Conservation (phyloP, 106 monocot genomes). For the Dactylorhiza incarnata region DNA sequence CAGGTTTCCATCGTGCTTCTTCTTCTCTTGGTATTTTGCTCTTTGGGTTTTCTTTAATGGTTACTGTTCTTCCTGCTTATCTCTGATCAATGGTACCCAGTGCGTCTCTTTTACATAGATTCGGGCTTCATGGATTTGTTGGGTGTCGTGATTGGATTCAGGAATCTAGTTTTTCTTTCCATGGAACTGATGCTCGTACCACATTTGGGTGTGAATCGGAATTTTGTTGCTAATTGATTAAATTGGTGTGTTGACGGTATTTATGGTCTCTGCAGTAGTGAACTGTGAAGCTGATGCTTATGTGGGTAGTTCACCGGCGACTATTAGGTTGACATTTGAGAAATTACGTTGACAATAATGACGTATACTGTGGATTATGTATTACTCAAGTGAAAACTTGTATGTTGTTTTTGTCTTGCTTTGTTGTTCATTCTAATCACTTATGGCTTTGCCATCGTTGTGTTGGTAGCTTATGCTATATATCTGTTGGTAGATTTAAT, state of each 20-base stretch:
- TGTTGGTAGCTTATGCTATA: slow-evolving; percentile 4
- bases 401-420: background rate
- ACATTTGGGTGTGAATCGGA: slow-evolving; percentile 6
- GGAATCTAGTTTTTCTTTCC: background rate
- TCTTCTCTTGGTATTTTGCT: background rate
- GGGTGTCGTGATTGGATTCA: background rate
- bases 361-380: background rate
- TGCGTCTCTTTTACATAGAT: background rate
- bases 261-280: background rate
- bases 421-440: background rate
- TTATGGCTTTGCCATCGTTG: background rate
- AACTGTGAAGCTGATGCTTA: background rate
- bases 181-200: background rate
- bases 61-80: slow-evolving; percentile 1
- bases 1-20: slow-evolving; percentile 2
- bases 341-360: background rate
- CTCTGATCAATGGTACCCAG: slow-evolving; percentile 5
- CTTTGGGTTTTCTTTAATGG: slow-evolving; percentile 6
- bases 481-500: background rate
- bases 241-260: background rate
- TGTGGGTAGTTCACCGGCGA: background rate
- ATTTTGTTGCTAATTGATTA: background rate
- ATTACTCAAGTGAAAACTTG: background rate
- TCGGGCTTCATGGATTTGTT: background rate
- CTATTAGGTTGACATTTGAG: background rate